Base-by-base conservation (phyloP, 2,329 filamentous ascomycete genomes). In the Aspergillus sp. region DNA sequence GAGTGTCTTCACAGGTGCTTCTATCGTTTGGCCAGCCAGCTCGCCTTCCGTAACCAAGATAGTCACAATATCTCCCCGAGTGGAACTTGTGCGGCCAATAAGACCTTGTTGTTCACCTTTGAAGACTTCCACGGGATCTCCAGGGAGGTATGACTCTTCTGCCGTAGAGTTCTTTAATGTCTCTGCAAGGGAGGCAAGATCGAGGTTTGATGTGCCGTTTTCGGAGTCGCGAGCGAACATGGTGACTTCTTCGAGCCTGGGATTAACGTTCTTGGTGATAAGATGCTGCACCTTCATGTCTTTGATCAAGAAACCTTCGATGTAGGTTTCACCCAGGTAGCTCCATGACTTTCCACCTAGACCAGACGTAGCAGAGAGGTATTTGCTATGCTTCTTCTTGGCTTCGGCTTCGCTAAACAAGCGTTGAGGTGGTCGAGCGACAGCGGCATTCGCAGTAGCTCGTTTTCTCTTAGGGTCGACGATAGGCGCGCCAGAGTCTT, bases 51-150 rank as follows among this genome's bases (percentile, higher is more conserved):
- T 90, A 17, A 98, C 93, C 62, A 87, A 83, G 71, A 99, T 86
- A 6, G 92, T 94, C 56, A 99, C 92, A 73, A 99, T 97, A 70
- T 98, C 93, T 46, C 91, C 91, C 59, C 92, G 91, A 7, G 97
- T 93, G 48, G 92, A 91, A 53, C 91, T 88, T 1, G 92, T 93
- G 69, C 89, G 92, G 71, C 95, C 95, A 34, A 91, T 84, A 15
- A 98, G 90, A 56, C 95, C 95, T 73, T 91, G 92, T 74, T 99
- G 95, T 79, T 99, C 95, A 67, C 95, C 95, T 60, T 93, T 89
- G 76, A 93, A 98, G 48, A 99, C 92, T 77, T 98, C 94, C 23
- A 99, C 93, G n/a, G 93, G 88, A 75, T 99, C 95, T 38, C 96
- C 96, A 3, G 93, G 91, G 5, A 96, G 85, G 72, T 97, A 99